Base-by-base conservation (phyloP, 2,329 filamentous ascomycete genomes). In the Aspergillus novoparasiticus region DNA sequence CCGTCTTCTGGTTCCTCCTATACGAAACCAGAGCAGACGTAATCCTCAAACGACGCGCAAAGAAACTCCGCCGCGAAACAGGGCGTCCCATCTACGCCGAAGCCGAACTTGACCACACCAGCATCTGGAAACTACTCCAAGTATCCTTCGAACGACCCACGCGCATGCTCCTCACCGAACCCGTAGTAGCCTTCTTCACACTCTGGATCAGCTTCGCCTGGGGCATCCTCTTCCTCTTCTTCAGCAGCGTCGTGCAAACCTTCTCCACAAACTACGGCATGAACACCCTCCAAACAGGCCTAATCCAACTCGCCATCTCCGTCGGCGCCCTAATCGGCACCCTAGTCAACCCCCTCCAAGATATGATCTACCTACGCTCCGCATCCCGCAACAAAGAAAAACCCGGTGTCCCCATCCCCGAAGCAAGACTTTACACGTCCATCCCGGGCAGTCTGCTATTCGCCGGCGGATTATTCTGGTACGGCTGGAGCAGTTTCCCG, bases 191-290 rank as follows among this genome's bases (percentile, higher is more conserved):
- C 3, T 80, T 77, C 58, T 79, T 82, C 69, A 81, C 79, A 0
- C 68, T 81, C 0, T 82, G 79, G 79, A 78, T 80, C 50, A 75
- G 72, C 34, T 82, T 82, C 61, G 78, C 79, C 0, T 81, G 78
- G 78, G 79, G 79, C 1, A 80, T 81, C 28, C 67, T 81, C 0
- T 82, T 78, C 64, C 70, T 81, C 0, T 81, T 80, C 72, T 80
- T 80, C 64, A 73, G 70, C 32, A 76, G 73, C 10, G 76, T 81
- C 1, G 73, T 75, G 0, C 78, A 80, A 59, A 80, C 78, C 0
- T 81, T 79, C 64, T 71, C 69, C 46, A 55, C 69, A 12, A 78
- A 76, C 56, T 80, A 81, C 63, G 72, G 71, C 57, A 80, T 77
- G 64, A 64, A 66, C 9, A 72, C 66, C 8, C 65, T 76, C 28